Base-by-base conservation (phyloP, 2,329 filamentous ascomycete species). In the Talaromyces sp. region DNA sequence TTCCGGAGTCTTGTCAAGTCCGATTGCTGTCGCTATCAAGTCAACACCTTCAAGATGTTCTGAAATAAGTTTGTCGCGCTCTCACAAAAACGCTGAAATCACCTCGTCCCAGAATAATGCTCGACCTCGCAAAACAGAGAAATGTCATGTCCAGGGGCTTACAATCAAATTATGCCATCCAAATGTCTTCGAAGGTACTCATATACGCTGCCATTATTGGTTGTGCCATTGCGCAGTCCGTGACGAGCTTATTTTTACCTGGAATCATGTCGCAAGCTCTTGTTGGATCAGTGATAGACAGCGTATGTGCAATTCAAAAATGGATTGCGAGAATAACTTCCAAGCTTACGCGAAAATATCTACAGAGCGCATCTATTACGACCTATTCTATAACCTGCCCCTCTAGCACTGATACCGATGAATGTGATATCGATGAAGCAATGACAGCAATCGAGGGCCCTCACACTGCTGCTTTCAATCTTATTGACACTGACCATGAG, bases 381-480 rank as follows among this genome's bases (percentile, higher is more conserved):
- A 56, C 60, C 5, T 62, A 62, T 37, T 45, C 37, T 8, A 62
- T 62, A 35, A 50, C 49, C 14, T 62, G 60, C 19, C 60, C 50
- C 35, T 35, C 60, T 8, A 39, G 49, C 22, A 35, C 16, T 5
- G 39, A 56, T 37, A 37, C 13, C 11, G 50, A 62, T 11, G 16
- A 62, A 27, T 62, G 60, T 27, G 39, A 39, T 33, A 22, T 62
- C 7, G 27, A 62, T 37, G 49, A 37, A 14, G 49, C 24, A 37
- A 35, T 62, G 60, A 56, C 37, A 47, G 60, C 60, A 22, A 62
- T 56, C n/a, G 50, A 57, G 4, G 60, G 60, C 8, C 60, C 60
- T n/a, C 50, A 37, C 2, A 62, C 50, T 35, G 60, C 49, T 22
- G 43, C 35, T 27, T 24, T 56, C 4, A 56, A 43, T 24, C 27